phyloP scores from a whole-genome alignment of 352 stramenopile species.

The Pilasporangium apinafurcum region DNA sequence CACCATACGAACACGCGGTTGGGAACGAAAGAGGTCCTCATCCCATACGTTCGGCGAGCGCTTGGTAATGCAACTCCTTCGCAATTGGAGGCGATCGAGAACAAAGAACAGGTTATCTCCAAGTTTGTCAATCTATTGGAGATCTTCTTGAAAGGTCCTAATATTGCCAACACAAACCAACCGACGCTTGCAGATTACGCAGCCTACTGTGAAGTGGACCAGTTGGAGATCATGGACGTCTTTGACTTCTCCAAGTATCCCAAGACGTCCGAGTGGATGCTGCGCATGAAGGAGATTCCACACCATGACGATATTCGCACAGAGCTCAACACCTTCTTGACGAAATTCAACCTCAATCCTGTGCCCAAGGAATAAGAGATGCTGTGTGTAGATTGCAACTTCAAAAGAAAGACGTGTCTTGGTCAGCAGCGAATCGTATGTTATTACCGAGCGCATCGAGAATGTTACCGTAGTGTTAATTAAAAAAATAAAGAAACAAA shows the following conservation, averaged over 20 bases:
- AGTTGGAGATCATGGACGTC: constrained; percentile 42
- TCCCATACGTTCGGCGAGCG: constrained; percentile 19
- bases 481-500: too few relatives aligned
- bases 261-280: constrained; percentile 26
- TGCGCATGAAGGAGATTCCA: constrained; percentile 28
- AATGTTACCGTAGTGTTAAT: too few relatives aligned
- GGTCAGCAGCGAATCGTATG: too few relatives aligned
- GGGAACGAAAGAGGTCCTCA: constrained; percentile 41
- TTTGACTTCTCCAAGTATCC: constrained; percentile 28
- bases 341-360: constrained; percentile 14
- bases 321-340: constrained; percentile 23
- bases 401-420: too few relatives aligned
- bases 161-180: constrained; percentile 30
- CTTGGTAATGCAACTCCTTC: constrained; percentile 22
- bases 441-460: too few relatives aligned
- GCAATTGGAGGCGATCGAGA: constrained; percentile 21
- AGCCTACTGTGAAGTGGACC: constrained; percentile 58
- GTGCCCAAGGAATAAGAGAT: background rate
- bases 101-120: constrained; percentile 26
- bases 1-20: constrained; percentile 52
- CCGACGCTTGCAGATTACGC: constrained; percentile 56
- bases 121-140: constrained; percentile 32
- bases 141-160: constrained; percentile 38
- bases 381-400: too few relatives aligned
- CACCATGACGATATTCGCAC: constrained; percentile 24